Conservation (phyloP, 805 yeast species). For the Ogataea parapolymorpha region DNA sequence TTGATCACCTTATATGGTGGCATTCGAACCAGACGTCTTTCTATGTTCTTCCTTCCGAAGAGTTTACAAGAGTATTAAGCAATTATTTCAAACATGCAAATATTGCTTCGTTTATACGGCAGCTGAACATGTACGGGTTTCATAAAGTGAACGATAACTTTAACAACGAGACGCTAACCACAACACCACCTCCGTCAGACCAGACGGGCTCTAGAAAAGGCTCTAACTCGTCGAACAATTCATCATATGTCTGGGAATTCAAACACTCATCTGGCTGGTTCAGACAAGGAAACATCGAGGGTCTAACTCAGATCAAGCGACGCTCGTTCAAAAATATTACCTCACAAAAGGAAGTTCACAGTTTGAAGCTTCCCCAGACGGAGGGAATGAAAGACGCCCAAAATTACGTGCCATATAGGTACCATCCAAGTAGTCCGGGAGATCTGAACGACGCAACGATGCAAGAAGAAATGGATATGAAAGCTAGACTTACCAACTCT, state of each 20-base stretch:
- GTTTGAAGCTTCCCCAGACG: slow-evolving; percentile 21
- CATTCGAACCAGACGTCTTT: slow-evolving; percentile 62
- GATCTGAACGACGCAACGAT: slow-evolving; percentile 17
- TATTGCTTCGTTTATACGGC: slow-evolving; percentile 75
- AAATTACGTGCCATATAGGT: slow-evolving; percentile 27
- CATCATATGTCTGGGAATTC: slow-evolving; percentile 68
- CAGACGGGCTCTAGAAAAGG: slow-evolving; percentile 21
- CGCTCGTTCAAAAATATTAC: slow-evolving; percentile 45
- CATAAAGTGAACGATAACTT: slow-evolving; percentile 62
- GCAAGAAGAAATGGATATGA: slow-evolving; percentile 26
- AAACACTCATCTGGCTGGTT: slow-evolving; percentile 77
- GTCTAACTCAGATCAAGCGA: slow-evolving; percentile 73
- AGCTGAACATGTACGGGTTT: slow-evolving; percentile 79
- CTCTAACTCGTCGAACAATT: slow-evolving; percentile 20
- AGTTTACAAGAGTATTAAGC: slow-evolving; percentile 69
- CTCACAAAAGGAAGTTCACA: slow-evolving; percentile 31
- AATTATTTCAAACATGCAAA: slow-evolving; percentile 78
- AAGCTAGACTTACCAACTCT: slow-evolving; percentile 21
- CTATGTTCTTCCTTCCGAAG: slow-evolving; percentile 79
- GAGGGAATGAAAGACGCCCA: slow-evolving; percentile 19
- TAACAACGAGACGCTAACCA: slow-evolving; percentile 20
- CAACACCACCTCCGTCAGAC: slow-evolving; percentile 9
- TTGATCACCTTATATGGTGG: slow-evolving; percentile 87
- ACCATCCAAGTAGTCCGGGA: slow-evolving; percentile 20
- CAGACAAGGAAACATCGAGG: slow-evolving; percentile 74